Percentiles rank a stretch among this genome's conserved stretches.
These are phyloP conservation scores for Triangularia setosa DNA, from an alignment of 2,329 filamentous ascomycete species.

Conservation along the genomic window DNA sequence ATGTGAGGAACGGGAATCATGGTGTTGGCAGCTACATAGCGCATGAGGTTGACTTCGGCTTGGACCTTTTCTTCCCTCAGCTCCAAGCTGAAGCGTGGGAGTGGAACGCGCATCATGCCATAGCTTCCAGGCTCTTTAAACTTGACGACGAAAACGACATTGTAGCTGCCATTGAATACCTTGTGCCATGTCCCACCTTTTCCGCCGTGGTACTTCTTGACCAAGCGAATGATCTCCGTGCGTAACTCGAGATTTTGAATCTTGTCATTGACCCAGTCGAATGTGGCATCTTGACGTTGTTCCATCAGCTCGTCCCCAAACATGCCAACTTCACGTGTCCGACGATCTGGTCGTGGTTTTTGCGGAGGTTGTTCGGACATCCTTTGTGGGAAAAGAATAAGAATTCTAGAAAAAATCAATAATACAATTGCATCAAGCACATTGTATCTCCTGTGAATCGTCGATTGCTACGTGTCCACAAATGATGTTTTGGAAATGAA, in stretches of 20 bases:
- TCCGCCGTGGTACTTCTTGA: background rate
- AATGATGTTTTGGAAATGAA: background rate
- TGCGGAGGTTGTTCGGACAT: background rate
- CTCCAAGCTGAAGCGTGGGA: background rate
- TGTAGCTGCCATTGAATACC: background rate
- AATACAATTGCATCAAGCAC: no score
- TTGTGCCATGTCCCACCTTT: background rate
- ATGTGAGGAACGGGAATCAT: slow-evolving; percentile 16
- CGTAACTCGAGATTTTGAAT: background rate
- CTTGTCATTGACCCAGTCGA: background rate
- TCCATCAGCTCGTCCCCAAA: background rate
- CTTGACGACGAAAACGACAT: background rate
- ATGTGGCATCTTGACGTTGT: background rate
- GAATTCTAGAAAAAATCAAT: background rate
- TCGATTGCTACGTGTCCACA: background rate
- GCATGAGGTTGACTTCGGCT: slow-evolving; percentile 15
- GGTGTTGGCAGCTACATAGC: slow-evolving; percentile 9
- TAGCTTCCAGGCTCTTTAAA: background rate
- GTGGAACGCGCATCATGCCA: background rate
- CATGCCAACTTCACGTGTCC: background rate
- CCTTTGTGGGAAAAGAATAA: background rate
- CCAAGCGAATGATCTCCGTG: background rate
- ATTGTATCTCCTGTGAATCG: background rate
- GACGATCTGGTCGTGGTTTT: background rate
- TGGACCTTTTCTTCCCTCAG: background rate